phyloP scores from a whole-genome alignment of 257 asterid species.

The Nicotiana noctiflora region DNA sequence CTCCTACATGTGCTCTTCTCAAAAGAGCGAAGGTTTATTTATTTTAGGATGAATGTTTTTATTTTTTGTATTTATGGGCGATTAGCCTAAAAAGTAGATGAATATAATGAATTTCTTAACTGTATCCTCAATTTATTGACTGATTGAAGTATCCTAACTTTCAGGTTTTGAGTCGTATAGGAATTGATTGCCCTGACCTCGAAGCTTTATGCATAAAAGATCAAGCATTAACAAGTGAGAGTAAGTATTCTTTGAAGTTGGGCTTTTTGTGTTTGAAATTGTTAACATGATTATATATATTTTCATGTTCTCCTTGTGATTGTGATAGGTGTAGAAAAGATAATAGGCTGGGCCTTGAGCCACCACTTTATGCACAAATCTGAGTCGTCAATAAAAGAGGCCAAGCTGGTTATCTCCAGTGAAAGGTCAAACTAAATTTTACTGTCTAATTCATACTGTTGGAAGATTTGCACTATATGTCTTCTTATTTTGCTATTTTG shows the following conservation, averaged over 20 bases:
- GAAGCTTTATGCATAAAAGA: constrained; percentile 69
- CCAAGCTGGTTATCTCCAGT: constrained; percentile 48
- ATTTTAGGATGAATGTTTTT: neutral
- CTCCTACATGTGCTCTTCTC: too few relatives aligned
- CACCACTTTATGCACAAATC: constrained; percentile 72
- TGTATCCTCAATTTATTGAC: neutral
- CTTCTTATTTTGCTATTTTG: neutral
- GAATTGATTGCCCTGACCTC: constrained; percentile 67
- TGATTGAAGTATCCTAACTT: neutral
- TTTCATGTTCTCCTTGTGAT: constrained; percentile 19
- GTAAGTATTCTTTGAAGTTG: constrained; percentile 35
- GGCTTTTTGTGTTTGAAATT: constrained; percentile 6
- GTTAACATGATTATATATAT: constrained; percentile 10
- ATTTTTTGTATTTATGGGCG: neutral
- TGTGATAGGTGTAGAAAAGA: constrained; percentile 62
- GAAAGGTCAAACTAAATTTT: constrained; percentile 40
- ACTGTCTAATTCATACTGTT: neutral
- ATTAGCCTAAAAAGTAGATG: neutral
- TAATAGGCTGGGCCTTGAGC: constrained; percentile 81
- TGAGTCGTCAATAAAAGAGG: constrained; percentile 35
- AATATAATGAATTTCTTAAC: neutral
- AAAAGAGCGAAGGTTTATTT: neutral
- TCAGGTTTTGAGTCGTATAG: constrained; percentile 50
- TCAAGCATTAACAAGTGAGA: constrained; percentile 77
- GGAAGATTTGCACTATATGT: neutral